Conservation (phyloP, 768 basidiomycete genomes). For the Naganishia vishniacii region DNA sequence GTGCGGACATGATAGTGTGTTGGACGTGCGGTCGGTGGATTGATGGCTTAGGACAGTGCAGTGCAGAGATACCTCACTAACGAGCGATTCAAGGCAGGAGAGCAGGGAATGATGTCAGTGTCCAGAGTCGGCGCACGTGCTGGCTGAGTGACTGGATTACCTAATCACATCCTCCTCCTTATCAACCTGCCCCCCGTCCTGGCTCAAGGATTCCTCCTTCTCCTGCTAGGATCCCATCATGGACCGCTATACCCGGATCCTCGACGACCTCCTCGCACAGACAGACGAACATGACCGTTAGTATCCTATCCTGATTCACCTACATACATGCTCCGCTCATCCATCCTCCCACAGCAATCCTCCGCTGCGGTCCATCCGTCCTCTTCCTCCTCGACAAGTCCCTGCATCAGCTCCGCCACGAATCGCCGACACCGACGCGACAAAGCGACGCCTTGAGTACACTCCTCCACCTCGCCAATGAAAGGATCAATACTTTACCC, state of each 20-base stretch:
- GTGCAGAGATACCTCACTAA: too few relatives aligned
- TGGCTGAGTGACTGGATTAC: too few relatives aligned
- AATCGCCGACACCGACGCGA: not conserved
- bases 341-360: not conserved
- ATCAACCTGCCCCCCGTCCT: not conserved
- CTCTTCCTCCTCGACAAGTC: not conserved
- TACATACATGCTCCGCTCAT: too few relatives aligned
- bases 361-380: not conserved
- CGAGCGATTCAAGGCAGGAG: too few relatives aligned
- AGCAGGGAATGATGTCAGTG: too few relatives aligned
- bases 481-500: slow-evolving; percentile 53
- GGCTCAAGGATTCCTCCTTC: too few relatives aligned
- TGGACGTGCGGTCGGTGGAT: too few relatives aligned
- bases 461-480: slow-evolving; percentile 55
- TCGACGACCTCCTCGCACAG: not conserved
- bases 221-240: not conserved
- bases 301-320: too few relatives aligned
- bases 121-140: not conserved
- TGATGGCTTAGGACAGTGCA: too few relatives aligned
- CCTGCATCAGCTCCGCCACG: not conserved
- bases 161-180: not conserved
- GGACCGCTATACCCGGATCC: not conserved
- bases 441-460: slow-evolving; percentile 11
- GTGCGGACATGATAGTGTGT: not conserved
- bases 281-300: not conserved